phyloP scores from a whole-genome alignment of 352 stramenopile genomes.

The Phytophthora tubulina region DNA sequence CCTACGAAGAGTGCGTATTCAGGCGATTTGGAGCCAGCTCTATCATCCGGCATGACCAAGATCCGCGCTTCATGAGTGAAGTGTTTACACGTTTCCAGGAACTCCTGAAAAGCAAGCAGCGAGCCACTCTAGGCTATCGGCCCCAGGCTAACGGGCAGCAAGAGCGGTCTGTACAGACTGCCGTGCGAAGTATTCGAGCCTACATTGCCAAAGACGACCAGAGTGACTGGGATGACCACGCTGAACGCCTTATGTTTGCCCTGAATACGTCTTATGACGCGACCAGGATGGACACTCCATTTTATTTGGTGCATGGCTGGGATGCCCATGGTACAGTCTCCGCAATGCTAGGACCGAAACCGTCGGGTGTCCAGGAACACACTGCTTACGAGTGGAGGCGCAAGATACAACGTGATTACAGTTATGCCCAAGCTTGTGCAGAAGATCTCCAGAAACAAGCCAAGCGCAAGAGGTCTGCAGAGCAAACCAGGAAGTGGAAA shows the following conservation, averaged over 20 bases:
- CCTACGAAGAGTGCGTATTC: no score
- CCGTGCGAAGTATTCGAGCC: conserved; percentile 1
- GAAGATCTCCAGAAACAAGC: conserved; percentile 15
- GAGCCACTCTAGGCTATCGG: conserved; percentile 11
- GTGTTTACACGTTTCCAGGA: conserved; percentile 11
- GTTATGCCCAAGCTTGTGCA: conserved; percentile 4
- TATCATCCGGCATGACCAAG: no score
- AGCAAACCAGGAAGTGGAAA: conserved; percentile 12
- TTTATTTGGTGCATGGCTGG: conserved; percentile 20
- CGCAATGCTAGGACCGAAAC: conserved; percentile 10
- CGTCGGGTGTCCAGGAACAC: neutral
- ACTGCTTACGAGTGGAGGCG: conserved; percentile 12
- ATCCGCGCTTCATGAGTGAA: no score
- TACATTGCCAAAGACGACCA: conserved; percentile 9
- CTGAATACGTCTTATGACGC: conserved; percentile 18
- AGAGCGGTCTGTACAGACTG: conserved; percentile 3
- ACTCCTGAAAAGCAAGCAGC: conserved; percentile 3
- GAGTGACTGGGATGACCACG: conserved; percentile 16
- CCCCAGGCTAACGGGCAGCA: conserved; percentile 14
- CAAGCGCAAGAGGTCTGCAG: neutral
- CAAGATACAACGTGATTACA: conserved; percentile 17
- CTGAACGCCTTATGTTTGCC: neutral
- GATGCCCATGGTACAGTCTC: neutral
- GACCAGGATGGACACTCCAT: conserved; percentile 12
- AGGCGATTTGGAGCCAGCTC: no score